Evolutionary conservation across 129 eudicot species (phyloP).

Genomic region (Flaveria trinervia): DNA sequence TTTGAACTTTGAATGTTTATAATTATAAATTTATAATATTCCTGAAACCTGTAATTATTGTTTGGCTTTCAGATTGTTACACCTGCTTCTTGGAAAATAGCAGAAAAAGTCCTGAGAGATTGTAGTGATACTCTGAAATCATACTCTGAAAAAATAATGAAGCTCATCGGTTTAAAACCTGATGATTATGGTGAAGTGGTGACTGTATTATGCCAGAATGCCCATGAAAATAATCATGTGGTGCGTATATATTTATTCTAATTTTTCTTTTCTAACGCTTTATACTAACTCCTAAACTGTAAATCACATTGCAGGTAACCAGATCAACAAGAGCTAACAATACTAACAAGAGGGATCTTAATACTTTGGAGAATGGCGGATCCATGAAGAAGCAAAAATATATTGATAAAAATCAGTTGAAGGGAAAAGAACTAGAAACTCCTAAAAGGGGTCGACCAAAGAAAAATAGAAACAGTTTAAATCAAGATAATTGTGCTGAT

Average conservation of each 20-base stretch:
- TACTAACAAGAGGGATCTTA: slow-evolving; percentile 27
- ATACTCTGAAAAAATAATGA: slow-evolving; percentile 33
- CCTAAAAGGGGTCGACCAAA: slow-evolving; percentile 30
- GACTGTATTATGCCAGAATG: slow-evolving; percentile 45
- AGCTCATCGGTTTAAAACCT: slow-evolving; percentile 34
- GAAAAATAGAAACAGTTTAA: slow-evolving; percentile 14
- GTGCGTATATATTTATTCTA: slow-evolving; percentile 33
- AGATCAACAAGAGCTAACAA: slow-evolving; percentile 19
- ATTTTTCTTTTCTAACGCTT: background rate
- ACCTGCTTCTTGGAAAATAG: slow-evolving; percentile 52
- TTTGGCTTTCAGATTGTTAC: slow-evolving; percentile 44
- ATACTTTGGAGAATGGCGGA: slow-evolving; percentile 25
- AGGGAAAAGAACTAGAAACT: slow-evolving; percentile 21
- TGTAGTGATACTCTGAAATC: slow-evolving; percentile 42
- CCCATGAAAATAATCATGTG: slow-evolving; percentile 34
- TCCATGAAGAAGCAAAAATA: slow-evolving; percentile 35
- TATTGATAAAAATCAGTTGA: slow-evolving; percentile 15
- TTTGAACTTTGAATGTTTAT: background rate
- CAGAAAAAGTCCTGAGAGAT: slow-evolving; percentile 48
- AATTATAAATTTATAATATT: background rate
- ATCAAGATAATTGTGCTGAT: slow-evolving; percentile 12
- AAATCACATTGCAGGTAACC: slow-evolving; percentile 25
- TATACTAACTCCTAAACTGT: background rate
- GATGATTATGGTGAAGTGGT: slow-evolving; percentile 63
- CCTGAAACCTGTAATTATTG: slow-evolving; percentile 1